Percentiles rank a stretch among this genome's conserved stretches.
Conservation (phyloP, 1,284 basidiomycete genomes). For the Microbotryum scabiosae region DNA sequence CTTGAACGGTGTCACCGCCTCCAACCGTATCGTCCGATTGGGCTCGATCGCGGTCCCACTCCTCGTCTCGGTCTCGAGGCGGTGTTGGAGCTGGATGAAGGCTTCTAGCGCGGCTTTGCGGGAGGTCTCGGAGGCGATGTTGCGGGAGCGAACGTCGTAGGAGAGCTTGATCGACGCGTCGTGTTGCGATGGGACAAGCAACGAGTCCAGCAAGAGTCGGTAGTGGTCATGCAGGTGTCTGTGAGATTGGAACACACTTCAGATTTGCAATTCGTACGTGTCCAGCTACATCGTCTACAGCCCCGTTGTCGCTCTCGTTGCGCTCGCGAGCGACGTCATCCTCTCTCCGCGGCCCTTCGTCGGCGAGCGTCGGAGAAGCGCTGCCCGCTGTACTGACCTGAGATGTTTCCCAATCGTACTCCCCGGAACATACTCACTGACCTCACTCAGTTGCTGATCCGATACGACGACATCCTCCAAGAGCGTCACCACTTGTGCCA, state of each 20-base stretch:
- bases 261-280: not conserved
- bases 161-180: constrained; percentile 43
- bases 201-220: constrained; percentile 13
- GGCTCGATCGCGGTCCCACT: constrained; percentile 39
- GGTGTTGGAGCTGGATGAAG: constrained; percentile 46
- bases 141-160: constrained; percentile 63
- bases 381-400: not conserved
- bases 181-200: not conserved
- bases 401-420: constrained; percentile 25
- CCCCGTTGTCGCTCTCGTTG: too few species aligned
- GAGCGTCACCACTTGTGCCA: constrained; percentile 3
- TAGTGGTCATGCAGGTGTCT: constrained; percentile 26
- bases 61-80: constrained; percentile 8
- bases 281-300: too few species aligned
- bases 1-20: constrained; percentile 66
- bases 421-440: constrained; percentile 2
- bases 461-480: not conserved
- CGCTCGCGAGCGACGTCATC: too few species aligned
- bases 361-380: not conserved
- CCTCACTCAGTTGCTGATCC: not conserved
- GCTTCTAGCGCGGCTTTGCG: constrained; percentile 54
- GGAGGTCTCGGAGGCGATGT: constrained; percentile 69
- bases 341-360: too few species aligned
- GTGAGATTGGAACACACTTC: not conserved
- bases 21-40: constrained; percentile 54